phyloP scores from a whole-genome alignment of 225 moss, liverwort and hornwort species.

The Bryum argenteum region DNA sequence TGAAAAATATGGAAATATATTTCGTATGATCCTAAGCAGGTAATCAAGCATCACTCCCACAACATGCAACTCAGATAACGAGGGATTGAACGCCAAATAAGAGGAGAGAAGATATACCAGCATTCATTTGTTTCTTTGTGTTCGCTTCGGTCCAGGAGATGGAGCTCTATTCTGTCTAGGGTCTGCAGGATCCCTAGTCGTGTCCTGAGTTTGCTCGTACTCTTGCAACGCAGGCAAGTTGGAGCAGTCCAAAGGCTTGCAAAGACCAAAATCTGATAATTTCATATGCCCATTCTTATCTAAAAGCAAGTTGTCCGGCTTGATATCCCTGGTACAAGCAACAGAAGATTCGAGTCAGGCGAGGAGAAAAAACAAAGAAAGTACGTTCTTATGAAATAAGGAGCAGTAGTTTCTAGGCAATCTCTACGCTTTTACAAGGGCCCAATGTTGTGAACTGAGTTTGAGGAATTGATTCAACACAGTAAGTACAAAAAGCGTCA shows the following conservation, averaged over 20 bases:
- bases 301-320: no score
- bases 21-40: not conserved
- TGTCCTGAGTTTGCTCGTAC: no score
- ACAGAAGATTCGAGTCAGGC: no score
- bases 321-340: no score
- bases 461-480: not conserved
- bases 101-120: slow-evolving; percentile 88
- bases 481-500: not conserved
- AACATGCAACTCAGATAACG: no score
- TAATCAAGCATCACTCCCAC: not conserved
- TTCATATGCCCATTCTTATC: no score
- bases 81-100: no score
- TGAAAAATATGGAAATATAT: not conserved
- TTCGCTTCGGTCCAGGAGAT: slow-evolving; percentile 77
- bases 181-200: slow-evolving; percentile 42
- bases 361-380: slow-evolving; percentile 1
- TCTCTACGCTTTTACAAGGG: not conserved
- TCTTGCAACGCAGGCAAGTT: no score
- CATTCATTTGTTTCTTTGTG: slow-evolving; percentile 88
- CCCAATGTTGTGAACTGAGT: not conserved
- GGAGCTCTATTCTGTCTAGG: slow-evolving; percentile 55
- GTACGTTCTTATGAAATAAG: slow-evolving; percentile 1
- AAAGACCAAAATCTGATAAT: no score
- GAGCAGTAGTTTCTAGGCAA: not conserved
- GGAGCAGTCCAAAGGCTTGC: no score